A percentile compares a stretch with the other conserved stretches of the same genome.
Evolutionary conservation across 495 filamentous ascomycete genomes (phyloP).

Genomic region (Penicillium parvum): DNA sequence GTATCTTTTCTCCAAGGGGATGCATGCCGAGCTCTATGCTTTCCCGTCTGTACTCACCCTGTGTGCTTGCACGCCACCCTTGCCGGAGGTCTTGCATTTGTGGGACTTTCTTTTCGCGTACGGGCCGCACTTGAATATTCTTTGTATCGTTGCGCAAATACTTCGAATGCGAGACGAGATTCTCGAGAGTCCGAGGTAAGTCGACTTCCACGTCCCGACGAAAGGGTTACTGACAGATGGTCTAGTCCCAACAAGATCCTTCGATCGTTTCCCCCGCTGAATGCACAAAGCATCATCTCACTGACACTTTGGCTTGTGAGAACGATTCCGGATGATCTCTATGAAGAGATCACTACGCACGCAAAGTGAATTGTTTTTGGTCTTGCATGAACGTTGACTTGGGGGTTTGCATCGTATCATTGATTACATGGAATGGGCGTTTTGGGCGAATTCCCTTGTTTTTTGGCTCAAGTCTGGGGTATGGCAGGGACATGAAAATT

Average conservation of each 20-base stretch:
- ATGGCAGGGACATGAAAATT: constrained; percentile 11
- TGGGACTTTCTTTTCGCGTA: constrained; percentile 99
- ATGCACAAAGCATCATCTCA: constrained; percentile 75
- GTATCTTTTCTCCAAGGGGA: constrained; percentile 76
- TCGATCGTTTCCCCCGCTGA: constrained; percentile 79
- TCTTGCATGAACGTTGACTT: neutral
- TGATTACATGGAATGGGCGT: constrained; percentile 15
- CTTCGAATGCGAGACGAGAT: constrained; percentile 82
- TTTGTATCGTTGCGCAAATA: constrained; percentile 97
- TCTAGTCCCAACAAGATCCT: constrained; percentile 84
- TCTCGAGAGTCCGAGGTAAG: constrained; percentile 75
- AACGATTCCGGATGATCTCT: constrained; percentile 85
- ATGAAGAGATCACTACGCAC: constrained; percentile 81
- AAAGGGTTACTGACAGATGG: constrained; percentile 14
- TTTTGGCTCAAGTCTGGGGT: constrained; percentile 3
- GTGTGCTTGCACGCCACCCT: constrained; percentile 92
- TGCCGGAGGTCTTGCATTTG: constrained; percentile 89
- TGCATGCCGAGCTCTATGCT: constrained; percentile 94
- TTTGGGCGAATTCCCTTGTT: constrained; percentile 10
- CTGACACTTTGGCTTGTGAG: constrained; percentile 73
- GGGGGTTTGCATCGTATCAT: neutral
- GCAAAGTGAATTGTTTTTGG: constrained; percentile 53
- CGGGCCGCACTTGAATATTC: constrained; percentile 86
- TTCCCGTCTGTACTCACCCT: constrained; percentile 94
- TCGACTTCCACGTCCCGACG: constrained; percentile 1